Conservation (phyloP, 257 asterid species). For the Gentiana straminea region DNA sequence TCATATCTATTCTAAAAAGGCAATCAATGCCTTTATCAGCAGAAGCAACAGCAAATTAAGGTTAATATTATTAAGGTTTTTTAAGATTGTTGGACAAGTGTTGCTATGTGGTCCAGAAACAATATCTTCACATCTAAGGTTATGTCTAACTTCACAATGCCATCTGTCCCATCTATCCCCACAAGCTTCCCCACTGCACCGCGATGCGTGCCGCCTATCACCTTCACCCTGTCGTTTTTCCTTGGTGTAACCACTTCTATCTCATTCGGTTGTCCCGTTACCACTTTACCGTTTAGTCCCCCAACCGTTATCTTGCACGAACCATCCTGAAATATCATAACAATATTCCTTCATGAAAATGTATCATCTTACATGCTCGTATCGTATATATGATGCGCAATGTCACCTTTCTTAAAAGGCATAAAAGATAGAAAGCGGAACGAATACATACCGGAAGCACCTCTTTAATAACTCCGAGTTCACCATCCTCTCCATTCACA, state of each 20-base stretch:
- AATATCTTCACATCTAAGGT: conserved; percentile 72
- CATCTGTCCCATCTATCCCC: conserved; percentile 84
- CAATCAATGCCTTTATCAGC: too few relatives aligned
- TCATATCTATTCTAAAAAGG: too few relatives aligned
- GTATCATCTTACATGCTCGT: not conserved
- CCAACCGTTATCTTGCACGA: conserved; percentile 76
- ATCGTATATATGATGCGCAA: not conserved
- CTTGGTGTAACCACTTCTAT: conserved; percentile 59
- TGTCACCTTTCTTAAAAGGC: not conserved
- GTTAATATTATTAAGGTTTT: too few relatives aligned
- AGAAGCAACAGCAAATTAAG: too few relatives aligned
- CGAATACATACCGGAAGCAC: conserved; percentile 58
- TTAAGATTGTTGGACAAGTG: too few relatives aligned
- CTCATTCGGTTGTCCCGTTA: conserved; percentile 51
- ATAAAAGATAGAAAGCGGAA: not conserved
- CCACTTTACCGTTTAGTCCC: conserved; percentile 50
- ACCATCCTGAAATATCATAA: conserved; percentile 48
- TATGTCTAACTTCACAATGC: conserved; percentile 78
- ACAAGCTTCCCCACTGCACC: conserved; percentile 82
- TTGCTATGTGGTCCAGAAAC: conserved; percentile 67
- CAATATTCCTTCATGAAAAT: not conserved
- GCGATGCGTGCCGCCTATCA: conserved; percentile 80
- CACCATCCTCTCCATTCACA: conserved; percentile 54
- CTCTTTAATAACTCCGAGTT: conserved; percentile 60
- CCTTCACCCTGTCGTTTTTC: conserved; percentile 68